Percentiles rank a stretch among this genome's conserved stretches.
phyloP scores from a whole-genome alignment of 352 stramenopile species.

The Phytophthora pinifolia region DNA sequence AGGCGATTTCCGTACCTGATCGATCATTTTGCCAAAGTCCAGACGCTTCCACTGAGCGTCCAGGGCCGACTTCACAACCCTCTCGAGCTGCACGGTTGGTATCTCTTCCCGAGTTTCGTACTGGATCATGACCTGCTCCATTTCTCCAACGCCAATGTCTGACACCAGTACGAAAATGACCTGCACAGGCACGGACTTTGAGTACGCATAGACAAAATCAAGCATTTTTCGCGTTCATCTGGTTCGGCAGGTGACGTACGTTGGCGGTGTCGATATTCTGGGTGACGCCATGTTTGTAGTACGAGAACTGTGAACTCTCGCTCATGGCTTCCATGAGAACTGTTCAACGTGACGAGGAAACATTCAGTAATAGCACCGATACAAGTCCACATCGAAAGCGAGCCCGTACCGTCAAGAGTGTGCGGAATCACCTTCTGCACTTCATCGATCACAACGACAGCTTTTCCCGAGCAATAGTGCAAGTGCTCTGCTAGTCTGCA shows the following conservation, averaged over 20 bases:
- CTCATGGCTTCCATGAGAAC: slow-evolving; percentile 80
- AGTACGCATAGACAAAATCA: slow-evolving; percentile 13
- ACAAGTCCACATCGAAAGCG: neutral
- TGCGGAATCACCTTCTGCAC: slow-evolving; percentile 91
- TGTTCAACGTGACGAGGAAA: slow-evolving; percentile 9
- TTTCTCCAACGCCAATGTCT: slow-evolving; percentile 83
- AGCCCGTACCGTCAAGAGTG: slow-evolving; percentile 75
- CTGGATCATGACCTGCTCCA: slow-evolving; percentile 85
- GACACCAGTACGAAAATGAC: slow-evolving; percentile 90
- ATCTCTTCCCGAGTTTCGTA: slow-evolving; percentile 73
- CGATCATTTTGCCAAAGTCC: slow-evolving; percentile 90
- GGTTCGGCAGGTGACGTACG: slow-evolving; percentile 28
- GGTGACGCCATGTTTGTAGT: slow-evolving; percentile 68
- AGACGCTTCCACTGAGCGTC: slow-evolving; percentile 87
- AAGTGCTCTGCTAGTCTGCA: slow-evolving; percentile 79
- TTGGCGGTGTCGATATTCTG: slow-evolving; percentile 76
- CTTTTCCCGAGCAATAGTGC: slow-evolving; percentile 79
- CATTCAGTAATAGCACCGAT: too few relatives aligned
- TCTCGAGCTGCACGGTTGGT: slow-evolving; percentile 58
- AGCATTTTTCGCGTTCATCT: neutral
- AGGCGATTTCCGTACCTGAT: slow-evolving; percentile 42
- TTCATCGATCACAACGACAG: slow-evolving; percentile 91
- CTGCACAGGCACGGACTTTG: slow-evolving; percentile 28
- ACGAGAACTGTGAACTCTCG: slow-evolving; percentile 65
- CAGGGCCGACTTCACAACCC: slow-evolving; percentile 76